Conservation (phyloP, 1,139 yeast genomes). For the Scheffersomyces illinoinensis region DNA sequence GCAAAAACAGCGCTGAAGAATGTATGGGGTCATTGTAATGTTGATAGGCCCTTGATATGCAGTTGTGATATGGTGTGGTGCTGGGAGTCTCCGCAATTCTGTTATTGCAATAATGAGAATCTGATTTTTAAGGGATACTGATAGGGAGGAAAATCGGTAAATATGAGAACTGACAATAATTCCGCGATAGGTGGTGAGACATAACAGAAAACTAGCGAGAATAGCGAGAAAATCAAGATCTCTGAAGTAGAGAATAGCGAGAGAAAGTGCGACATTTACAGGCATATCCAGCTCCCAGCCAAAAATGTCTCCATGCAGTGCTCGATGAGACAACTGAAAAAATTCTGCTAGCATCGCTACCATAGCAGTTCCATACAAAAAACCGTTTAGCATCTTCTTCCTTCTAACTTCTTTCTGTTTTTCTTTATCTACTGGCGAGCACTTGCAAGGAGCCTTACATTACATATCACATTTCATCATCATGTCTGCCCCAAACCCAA, state of each 20-base stretch:
- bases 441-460: constrained; percentile 66
- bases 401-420: constrained; percentile 1
- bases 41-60: too few species aligned
- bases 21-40: too few species aligned
- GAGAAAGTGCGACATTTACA: background rate
- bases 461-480: constrained; percentile 1
- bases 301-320: constrained; percentile 3
- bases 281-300: background rate
- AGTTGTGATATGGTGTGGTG: background rate
- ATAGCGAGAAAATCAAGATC: too few species aligned
- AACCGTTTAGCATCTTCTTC: background rate
- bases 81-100: background rate
- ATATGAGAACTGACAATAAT: background rate
- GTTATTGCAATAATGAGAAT: background rate
- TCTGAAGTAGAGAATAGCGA: background rate
- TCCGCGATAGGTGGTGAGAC: background rate
- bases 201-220: background rate
- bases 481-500: constrained; percentile 84
- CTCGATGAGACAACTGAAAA: constrained; percentile 7
- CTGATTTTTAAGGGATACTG: background rate
- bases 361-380: background rate
- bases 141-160: background rate
- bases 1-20: background rate
- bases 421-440: constrained; percentile 44
- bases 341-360: constrained; percentile 2